These are phyloP conservation scores for Candolleomyces eurysporus DNA, from an alignment of 768 basidiomycete genomes.

Conservation along the genomic window DNA sequence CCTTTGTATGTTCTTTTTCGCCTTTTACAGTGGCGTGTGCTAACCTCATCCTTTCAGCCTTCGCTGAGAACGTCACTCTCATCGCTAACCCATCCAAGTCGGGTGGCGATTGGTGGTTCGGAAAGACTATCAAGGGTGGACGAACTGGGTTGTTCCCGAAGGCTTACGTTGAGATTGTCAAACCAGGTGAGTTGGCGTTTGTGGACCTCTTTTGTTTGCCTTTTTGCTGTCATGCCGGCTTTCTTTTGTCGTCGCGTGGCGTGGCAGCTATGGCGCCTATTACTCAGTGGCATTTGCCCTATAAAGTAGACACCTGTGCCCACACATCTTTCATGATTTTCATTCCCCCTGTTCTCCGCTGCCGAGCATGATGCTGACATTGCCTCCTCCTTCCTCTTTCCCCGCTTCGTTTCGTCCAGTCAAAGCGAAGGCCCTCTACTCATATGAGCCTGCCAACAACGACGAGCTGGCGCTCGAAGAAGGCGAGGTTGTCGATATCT, in stretches of 20 bases:
- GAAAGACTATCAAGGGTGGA: constrained; percentile 60
- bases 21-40: neutral
- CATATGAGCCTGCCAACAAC: constrained; percentile 63
- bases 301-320: too few relatives aligned
- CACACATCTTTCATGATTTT: neutral
- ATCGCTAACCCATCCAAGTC: constrained; percentile 83
- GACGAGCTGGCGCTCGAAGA: constrained; percentile 88
- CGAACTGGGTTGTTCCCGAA: constrained; percentile 88
- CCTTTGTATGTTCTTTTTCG: constrained; percentile 55
- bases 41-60: constrained; percentile 45
- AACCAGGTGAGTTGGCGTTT: constrained; percentile 50
- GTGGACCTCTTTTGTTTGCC: neutral
- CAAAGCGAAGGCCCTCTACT: constrained; percentile 77
- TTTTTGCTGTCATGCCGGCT: too few relatives aligned
- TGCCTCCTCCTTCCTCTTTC: neutral
- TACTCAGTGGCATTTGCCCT: too few relatives aligned
- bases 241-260: too few relatives aligned
- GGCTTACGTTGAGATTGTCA: constrained; percentile 76
- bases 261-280: too few relatives aligned
- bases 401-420: constrained; percentile 30
- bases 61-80: constrained; percentile 76
- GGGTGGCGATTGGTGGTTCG: constrained; percentile 93
- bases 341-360: neutral
- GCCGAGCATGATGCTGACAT: neutral
- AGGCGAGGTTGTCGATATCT: constrained; percentile 73